These are phyloP conservation scores for Waltiozyma sp. DNA, from an alignment of 1,139 yeast species.

Conservation along the genomic window DNA sequence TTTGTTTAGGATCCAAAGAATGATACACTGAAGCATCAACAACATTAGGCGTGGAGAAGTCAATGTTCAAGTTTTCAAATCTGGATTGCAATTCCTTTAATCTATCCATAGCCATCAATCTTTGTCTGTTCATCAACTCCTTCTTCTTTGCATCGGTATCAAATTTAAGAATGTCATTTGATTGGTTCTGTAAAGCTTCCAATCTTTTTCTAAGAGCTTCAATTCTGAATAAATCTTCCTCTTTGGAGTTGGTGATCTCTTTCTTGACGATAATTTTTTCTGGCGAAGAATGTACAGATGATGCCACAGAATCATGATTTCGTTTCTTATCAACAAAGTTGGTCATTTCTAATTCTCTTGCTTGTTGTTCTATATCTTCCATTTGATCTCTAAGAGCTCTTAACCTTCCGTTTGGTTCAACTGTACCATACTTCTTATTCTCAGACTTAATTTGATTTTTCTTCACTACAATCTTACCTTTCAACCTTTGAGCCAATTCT, in stretches of 20 bases:
- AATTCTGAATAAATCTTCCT: constrained; percentile 29
- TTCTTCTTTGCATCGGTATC: constrained; percentile 38
- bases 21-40: constrained; percentile 5
- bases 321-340: constrained; percentile 46
- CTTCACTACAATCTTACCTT: constrained; percentile 49
- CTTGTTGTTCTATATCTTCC: constrained; percentile 79
- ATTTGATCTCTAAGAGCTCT: constrained; percentile 71
- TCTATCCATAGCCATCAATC: constrained; percentile 54
- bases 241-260: constrained; percentile 9
- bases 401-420: constrained; percentile 71
- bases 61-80: constrained; percentile 50
- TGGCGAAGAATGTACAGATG: constrained; percentile 8
- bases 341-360: constrained; percentile 78
- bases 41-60: constrained; percentile 24
- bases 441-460: constrained; percentile 52
- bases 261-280: constrained; percentile 9
- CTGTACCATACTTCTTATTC: constrained; percentile 44
- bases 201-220: constrained; percentile 47
- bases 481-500: constrained; percentile 38
- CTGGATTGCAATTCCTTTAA: constrained; percentile 50
- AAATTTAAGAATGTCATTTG: constrained; percentile 62
- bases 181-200: constrained; percentile 54
- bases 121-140: constrained; percentile 48
- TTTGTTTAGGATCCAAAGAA: constrained; percentile 19
- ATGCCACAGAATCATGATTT: constrained; percentile 1